These are phyloP conservation scores for Phoenix dactylifera DNA, from an alignment of 176 grass and related monocot species.

Conservation along the genomic window DNA sequence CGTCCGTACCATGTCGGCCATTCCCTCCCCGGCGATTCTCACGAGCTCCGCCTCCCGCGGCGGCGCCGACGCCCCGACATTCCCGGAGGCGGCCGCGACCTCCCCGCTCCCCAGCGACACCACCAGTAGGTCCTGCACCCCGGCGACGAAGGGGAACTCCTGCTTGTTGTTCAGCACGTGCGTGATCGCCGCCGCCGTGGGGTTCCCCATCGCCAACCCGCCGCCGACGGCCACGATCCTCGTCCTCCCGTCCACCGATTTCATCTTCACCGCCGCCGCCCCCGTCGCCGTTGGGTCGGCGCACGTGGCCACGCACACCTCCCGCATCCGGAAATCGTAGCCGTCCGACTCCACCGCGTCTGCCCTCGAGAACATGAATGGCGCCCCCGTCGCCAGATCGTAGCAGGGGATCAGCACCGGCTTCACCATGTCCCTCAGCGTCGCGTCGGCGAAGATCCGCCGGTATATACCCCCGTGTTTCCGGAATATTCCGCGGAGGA, in stretches of 20 bases:
- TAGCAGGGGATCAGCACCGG: conserved; percentile 86
- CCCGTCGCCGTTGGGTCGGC: conserved; percentile 18
- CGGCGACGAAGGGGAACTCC: conserved; percentile 59
- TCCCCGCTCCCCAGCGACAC: conserved; percentile 50
- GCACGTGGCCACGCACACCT: conserved; percentile 88
- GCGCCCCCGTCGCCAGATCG: conserved; percentile 51
- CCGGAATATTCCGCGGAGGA: conserved; percentile 39
- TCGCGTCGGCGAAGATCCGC: conserved; percentile 50
- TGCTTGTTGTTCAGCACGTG: conserved; percentile 96
- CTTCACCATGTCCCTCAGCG: conserved; percentile 57
- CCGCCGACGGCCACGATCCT: conserved; percentile 63
- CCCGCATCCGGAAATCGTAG: conserved; percentile 66
- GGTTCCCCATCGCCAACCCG: conserved; percentile 69
- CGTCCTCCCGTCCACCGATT: conserved; percentile 49
- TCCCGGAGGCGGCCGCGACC: conserved; percentile 2
- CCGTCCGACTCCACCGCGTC: conserved; percentile 59
- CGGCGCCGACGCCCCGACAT: conserved; percentile 6
- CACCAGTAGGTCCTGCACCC: conserved; percentile 71
- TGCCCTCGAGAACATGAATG: conserved; percentile 89
- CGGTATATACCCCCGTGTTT: conserved; percentile 12
- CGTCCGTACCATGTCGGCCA: conserved; percentile 61
- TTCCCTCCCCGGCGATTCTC: conserved; percentile 67
- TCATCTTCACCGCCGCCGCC: conserved; percentile 30
- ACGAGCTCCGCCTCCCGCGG: conserved; percentile 36
- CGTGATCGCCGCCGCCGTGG: conserved; percentile 86